Evolutionary conservation across 331 rosid genomes (phyloP), one percentile per base, ranked within the genome.

Genomic region (Stylosanthes scabra): DNA sequence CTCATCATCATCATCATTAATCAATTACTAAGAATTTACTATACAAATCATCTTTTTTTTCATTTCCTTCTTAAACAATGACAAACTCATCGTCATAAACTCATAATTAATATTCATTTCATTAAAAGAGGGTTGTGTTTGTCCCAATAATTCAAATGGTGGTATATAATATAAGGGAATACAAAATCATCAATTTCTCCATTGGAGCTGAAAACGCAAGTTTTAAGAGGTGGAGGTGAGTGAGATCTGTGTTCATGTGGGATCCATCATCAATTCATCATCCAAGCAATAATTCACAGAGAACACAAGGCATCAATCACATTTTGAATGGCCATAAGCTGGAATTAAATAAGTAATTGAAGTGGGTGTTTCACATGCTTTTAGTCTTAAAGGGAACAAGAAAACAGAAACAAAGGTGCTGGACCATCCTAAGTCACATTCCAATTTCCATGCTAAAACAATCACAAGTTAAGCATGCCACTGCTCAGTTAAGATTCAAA

Each of bases 1-100:
- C 78, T 68, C 20, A 61, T 5, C 72, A 42, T 15, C 25, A 67
- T 68, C 37, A 31, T 31, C 37, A 31, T 20, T 20, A 20, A 20
- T 20, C 25, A 20, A 20, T 20, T 20, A 20, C 25, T 20, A 20
- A 20, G n/a, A n/a, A n/a, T n/a, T 20, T 20, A 20, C 25, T 20
- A 20, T 20, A 20, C 25, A 20, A 20, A 20, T 20, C 25, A 0
- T 20, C 25, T 20, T 20, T 20, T 20, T 20, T 20, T 20, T n/a
- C n/a, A n/a, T n/a, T n/a, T n/a, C n/a, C n/a, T n/a, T n/a, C n/a
- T n/a, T n/a, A n/a, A n/a, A n/a, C n/a, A n/a, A n/a, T n/a, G n/a
- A n/a, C n/a, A n/a, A n/a, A n/a, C n/a, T n/a, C n/a, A n/a, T n/a
- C n/a, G n/a, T n/a, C n/a, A n/a, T n/a, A n/a, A n/a, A n/a, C n/a